phyloP scores from a whole-genome alignment of 805 yeast species.

The Wickerhamiella slavikovae region DNA sequence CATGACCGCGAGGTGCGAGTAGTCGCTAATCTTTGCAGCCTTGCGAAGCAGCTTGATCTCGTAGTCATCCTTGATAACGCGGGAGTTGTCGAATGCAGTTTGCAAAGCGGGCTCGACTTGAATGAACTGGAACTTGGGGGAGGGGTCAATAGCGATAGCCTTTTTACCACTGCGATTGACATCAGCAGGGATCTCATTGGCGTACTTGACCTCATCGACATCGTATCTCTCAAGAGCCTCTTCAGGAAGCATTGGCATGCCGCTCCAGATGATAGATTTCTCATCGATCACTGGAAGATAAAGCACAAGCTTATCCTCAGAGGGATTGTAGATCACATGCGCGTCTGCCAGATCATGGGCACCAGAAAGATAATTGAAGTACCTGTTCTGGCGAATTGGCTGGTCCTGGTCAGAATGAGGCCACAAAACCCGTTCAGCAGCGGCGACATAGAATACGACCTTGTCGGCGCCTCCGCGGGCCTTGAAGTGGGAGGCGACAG shows the following conservation, averaged over 20 bases:
- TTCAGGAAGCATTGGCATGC: constrained; percentile 50
- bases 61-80: constrained; percentile 65
- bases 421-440: constrained; percentile 24
- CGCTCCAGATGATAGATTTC: constrained; percentile 95
- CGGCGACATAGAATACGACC: constrained; percentile 22
- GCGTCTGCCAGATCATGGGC: constrained; percentile 54
- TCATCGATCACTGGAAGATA: constrained; percentile 68
- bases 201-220: constrained; percentile 62
- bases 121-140: constrained; percentile 6
- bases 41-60: constrained; percentile 59
- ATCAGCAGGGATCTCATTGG: constrained; percentile 25
- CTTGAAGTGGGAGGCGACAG: constrained; percentile 16
- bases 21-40: constrained; percentile 73
- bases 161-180: constrained; percentile 2
- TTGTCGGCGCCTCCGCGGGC: constrained; percentile 14
- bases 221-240: constrained; percentile 50
- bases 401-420: constrained; percentile 64
- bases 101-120: constrained; percentile 11
- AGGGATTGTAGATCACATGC: constrained; percentile 37
- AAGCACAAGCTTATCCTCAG: constrained; percentile 35
- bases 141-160: constrained; percentile 12
- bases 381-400: constrained; percentile 74
- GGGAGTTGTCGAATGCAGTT: constrained; percentile 68
- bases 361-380: constrained; percentile 75
- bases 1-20: constrained; percentile 82